A percentile compares a stretch with the other conserved stretches of the same genome.
Conservation (phyloP, 441 rosid species). For the Mallotus repandus region DNA sequence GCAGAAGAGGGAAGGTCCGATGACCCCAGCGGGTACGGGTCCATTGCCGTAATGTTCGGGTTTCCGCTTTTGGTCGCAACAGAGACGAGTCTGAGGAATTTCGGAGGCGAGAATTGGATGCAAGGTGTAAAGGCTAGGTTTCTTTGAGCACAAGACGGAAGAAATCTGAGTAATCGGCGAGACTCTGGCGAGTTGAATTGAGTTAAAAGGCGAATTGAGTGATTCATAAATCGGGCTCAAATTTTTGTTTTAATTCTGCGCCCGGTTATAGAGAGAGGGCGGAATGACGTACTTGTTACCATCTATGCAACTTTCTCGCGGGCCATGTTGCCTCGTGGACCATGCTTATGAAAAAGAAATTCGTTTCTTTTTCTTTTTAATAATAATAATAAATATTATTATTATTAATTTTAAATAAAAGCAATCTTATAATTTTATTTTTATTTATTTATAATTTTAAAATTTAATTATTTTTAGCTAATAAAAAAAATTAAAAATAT, state of each 20-base stretch:
- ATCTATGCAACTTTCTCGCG: no score
- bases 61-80: slow-evolving; percentile 19
- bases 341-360: no score
- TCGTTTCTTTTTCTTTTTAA: no score
- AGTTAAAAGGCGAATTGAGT: slow-evolving; percentile 30
- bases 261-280: neutral
- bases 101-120: slow-evolving; percentile 13
- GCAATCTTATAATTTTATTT: no score
- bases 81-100: slow-evolving; percentile 7
- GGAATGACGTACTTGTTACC: no score
- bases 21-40: slow-evolving; percentile 31
- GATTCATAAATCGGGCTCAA: slow-evolving; percentile 29
- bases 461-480: no score
- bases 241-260: neutral
- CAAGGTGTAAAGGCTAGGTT: neutral
- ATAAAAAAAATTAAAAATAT: no score
- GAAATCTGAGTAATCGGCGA: slow-evolving; percentile 16
- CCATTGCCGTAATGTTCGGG: slow-evolving; percentile 36
- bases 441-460: no score
- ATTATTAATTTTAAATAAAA: no score
- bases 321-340: no score
- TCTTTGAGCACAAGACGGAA: slow-evolving; percentile 1
- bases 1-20: slow-evolving; percentile 38
- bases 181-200: slow-evolving; percentile 28
- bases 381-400: no score